Evolutionary conservation across 495 filamentous ascomycete species (phyloP).

Genomic region (Talaromyces liani): DNA sequence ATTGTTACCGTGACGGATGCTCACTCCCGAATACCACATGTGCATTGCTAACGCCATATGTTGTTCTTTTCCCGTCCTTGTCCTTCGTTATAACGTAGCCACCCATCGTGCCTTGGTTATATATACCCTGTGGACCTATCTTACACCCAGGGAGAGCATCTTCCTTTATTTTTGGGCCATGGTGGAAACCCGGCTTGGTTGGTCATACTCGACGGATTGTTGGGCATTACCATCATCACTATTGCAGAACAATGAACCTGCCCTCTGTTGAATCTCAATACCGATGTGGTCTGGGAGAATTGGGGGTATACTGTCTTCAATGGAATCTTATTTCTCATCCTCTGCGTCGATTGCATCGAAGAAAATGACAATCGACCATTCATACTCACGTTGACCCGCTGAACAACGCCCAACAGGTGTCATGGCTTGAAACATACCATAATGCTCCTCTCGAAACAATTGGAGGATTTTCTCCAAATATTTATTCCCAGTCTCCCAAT

Average conservation of each 20-base stretch:
- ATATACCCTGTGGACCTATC: not conserved
- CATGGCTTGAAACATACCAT: not conserved
- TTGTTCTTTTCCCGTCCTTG: not conserved
- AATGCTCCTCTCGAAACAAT: not conserved
- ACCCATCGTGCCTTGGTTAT: not conserved
- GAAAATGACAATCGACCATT: not conserved
- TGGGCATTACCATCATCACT: not conserved
- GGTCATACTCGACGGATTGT: not conserved
- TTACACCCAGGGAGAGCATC: not conserved
- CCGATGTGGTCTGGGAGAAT: not conserved
- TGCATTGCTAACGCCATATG: slow-evolving; percentile 5
- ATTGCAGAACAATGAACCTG: slow-evolving; percentile 3
- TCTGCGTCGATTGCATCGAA: slow-evolving; percentile 9
- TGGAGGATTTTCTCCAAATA: not conserved
- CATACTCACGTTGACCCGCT: not conserved
- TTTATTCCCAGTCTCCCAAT: not conserved
- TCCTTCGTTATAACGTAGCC: not conserved
- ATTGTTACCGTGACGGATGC: not conserved
- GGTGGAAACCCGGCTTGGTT: not conserved
- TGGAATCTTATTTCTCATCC: slow-evolving; percentile 7
- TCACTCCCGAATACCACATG: slow-evolving; percentile 1
- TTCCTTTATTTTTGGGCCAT: not conserved
- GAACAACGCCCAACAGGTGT: not conserved
- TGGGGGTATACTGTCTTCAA: not conserved
- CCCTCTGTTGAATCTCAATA: slow-evolving; percentile 2